Base-by-base conservation (phyloP, 164 flowering plant genomes). In the Chimonanthus salicifolius region DNA sequence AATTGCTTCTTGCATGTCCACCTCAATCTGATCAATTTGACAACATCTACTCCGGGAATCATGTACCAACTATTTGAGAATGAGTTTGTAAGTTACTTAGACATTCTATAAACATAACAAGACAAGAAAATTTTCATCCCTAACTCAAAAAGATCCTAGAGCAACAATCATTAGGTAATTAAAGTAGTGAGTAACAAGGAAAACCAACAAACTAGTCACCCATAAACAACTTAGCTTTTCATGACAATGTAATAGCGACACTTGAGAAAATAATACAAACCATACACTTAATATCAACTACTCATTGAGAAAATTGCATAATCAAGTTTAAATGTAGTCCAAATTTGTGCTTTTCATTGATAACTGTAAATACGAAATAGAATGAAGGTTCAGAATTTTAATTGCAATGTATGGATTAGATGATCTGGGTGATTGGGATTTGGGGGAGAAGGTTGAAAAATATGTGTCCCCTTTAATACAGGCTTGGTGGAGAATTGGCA, bases 1-100 rank as follows among this genome's bases (percentile, higher is more conserved):
- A 72, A 67, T 79, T 72, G 77, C 84, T 20, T 71, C 84, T n/a
- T 82, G 79, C 90, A 85, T 81, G 74, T 79, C 76, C 70, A 88
- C 88, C 76, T 87, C 92, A 58, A 9, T 7, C 62, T 73, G 64
- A 75, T 85, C 85, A 79, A 88, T 85, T 71, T 79, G 81, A 76
- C 74, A 88, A 76, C 88, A 82, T 33, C 86, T 85, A 47, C 21
- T 69, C 58, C 74, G 84, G 48, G 85, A 81, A 71, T 82, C 86
- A 71, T 70, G 80, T 7, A 78, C 87, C 66, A 81, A 83, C 92
- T 88, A 78, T 72, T 46, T 64, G 80, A 70, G 64, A 63, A 76
- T 73, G 43, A 65, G 16, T 67, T 62, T n/a, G 45, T 60, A 7
- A 76, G 60, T 47, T 60, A 68, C 4, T n/a, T 71, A 11, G 11